Evolutionary conservation across 192 early-diverging fungal species (phyloP).

Genomic region (Oehlia diaphana): DNA sequence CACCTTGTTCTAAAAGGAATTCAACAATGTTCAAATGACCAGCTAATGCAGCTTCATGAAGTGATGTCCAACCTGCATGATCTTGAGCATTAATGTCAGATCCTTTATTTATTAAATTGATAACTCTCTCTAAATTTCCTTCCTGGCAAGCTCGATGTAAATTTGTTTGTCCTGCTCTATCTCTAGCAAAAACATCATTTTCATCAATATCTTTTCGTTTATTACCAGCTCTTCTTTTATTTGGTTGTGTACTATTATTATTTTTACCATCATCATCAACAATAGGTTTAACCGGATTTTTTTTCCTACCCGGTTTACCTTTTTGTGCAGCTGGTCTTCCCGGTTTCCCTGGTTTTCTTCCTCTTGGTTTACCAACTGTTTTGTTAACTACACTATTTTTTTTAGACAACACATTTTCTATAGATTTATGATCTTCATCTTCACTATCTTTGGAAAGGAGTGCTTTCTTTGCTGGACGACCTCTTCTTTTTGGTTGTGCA

Average conservation of each 20-base stretch:
- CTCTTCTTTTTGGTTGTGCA: neutral
- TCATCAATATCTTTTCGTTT: slow-evolving; percentile 19
- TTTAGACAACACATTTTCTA: neutral
- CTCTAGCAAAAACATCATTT: slow-evolving; percentile 22
- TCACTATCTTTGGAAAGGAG: neutral
- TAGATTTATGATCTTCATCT: neutral
- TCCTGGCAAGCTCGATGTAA: slow-evolving; percentile 52
- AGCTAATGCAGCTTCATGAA: slow-evolving; percentile 55
- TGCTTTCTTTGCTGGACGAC: neutral
- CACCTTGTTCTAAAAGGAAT: slow-evolving; percentile 54
- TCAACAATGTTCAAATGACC: slow-evolving; percentile 49
- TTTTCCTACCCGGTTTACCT: neutral
- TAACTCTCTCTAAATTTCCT: slow-evolving; percentile 51
- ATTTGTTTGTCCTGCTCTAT: slow-evolving; percentile 46
- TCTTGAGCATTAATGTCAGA: slow-evolving; percentile 68
- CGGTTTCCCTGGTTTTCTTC: neutral
- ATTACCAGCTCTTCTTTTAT: neutral
- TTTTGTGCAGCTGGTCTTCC: slow-evolving; percentile 1
- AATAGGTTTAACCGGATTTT: neutral
- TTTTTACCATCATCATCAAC: neutral
- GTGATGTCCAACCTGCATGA: slow-evolving; percentile 63
- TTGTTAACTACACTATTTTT: neutral
- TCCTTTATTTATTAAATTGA: slow-evolving; percentile 56
- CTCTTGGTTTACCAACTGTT: neutral
- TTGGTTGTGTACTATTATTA: neutral